phyloP scores from a whole-genome alignment of 257 asterid genomes.

The Fraxinus excelsior region DNA sequence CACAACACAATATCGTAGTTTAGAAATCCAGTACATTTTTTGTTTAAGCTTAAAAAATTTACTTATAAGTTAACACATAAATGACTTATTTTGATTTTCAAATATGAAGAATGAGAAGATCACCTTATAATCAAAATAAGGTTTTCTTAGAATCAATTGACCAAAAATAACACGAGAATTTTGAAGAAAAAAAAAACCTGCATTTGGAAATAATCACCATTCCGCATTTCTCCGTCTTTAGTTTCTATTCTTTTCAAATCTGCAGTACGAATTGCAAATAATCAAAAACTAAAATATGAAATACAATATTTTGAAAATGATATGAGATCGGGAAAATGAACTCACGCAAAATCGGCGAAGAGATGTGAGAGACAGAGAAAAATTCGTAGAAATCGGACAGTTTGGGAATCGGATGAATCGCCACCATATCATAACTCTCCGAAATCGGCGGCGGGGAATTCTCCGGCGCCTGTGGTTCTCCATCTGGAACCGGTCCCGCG shows the following conservation, averaged over 20 bases:
- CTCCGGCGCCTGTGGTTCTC: conserved; percentile 50
- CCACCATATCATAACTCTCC: conserved; percentile 85
- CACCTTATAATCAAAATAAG: neutral
- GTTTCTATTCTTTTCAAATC: conserved; percentile 66
- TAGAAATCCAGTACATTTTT: neutral
- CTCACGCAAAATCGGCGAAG: conserved; percentile 87
- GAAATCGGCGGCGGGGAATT: conserved; percentile 50
- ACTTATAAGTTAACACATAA: neutral
- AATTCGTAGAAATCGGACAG: conserved; percentile 96
- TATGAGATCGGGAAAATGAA: neutral
- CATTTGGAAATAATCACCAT: conserved; percentile 82
- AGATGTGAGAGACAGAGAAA: conserved; percentile 79
- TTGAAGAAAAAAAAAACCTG: conserved; percentile 54
- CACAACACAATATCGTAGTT: conserved; percentile 23
- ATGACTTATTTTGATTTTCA: neutral
- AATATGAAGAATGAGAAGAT: neutral
- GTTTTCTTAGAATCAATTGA: neutral
- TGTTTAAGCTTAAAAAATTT: neutral
- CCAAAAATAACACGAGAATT: neutral
- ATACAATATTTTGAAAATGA: neutral
- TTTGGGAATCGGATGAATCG: conserved; percentile 96
- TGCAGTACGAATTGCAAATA: conserved; percentile 28
- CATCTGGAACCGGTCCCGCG: conserved; percentile 50
- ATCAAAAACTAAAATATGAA: neutral
- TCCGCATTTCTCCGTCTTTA: conserved; percentile 54